Evolutionary conservation across 2,329 filamentous ascomycete genomes (phyloP).

Genomic region (Fusarium albosuccineum): DNA sequence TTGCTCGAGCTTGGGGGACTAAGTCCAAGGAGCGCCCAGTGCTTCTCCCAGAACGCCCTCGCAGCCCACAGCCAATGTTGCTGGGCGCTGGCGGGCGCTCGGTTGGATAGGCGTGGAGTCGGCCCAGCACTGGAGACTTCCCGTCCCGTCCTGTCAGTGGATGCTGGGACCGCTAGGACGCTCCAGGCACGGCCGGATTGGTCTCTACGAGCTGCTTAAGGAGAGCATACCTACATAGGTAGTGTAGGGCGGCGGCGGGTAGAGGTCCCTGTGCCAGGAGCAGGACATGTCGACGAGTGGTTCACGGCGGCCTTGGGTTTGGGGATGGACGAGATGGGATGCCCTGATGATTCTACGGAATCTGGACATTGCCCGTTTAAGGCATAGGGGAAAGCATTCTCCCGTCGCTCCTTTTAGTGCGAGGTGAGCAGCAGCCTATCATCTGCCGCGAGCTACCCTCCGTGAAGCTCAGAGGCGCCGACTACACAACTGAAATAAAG

Average conservation of each 20-base stretch:
- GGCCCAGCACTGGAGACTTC: slow-evolving; percentile 36
- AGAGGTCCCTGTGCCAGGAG: too few relatives aligned
- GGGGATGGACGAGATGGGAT: slow-evolving; percentile 5
- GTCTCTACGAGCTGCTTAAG: slow-evolving; percentile 24
- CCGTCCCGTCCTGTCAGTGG: slow-evolving; percentile 40
- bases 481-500: slow-evolving; percentile 21
- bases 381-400: slow-evolving; percentile 9
- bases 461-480: slow-evolving; percentile 15
- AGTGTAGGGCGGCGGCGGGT: too few relatives aligned
- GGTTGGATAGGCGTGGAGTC: slow-evolving; percentile 26
- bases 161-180: slow-evolving; percentile 17
- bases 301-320: slow-evolving; percentile 4
- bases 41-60: slow-evolving; percentile 1
- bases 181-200: slow-evolving; percentile 28
- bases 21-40: slow-evolving; percentile 21
- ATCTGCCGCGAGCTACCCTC: slow-evolving; percentile 15
- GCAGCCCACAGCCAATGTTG: slow-evolving; percentile 25
- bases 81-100: slow-evolving; percentile 41
- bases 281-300: background rate
- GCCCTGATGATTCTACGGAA: slow-evolving; percentile 4
- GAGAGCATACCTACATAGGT: background rate
- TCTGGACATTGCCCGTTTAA: slow-evolving; percentile 23
- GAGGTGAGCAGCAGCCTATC: slow-evolving; percentile 20
- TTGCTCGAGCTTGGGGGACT: slow-evolving; percentile 9
- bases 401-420: slow-evolving; percentile 14